These are phyloP conservation scores for Sarcodon sp. DNA, from an alignment of 768 basidiomycete species.

Conservation along the genomic window DNA sequence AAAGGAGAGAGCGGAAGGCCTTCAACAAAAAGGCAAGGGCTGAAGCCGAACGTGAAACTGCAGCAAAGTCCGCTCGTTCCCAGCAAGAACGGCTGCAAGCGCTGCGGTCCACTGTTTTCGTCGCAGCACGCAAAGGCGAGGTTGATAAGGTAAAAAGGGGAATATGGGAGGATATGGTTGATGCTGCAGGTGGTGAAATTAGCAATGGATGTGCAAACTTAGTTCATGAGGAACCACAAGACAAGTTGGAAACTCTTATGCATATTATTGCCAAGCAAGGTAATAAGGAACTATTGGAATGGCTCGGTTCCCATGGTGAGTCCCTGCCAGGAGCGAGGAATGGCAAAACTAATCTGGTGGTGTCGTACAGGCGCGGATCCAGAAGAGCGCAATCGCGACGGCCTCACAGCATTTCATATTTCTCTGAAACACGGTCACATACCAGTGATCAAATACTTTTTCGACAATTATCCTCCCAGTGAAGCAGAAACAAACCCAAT, in stretches of 20 bases:
- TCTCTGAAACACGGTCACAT: slow-evolving; percentile 42
- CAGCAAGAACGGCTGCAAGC: slow-evolving; percentile 38
- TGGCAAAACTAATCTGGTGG: too few species aligned
- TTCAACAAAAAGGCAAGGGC: slow-evolving; percentile 44
- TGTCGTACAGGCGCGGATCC: slow-evolving; percentile 46
- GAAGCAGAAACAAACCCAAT: slow-evolving; percentile 35
- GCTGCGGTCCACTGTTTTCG: slow-evolving; percentile 49
- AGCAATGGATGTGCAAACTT: slow-evolving; percentile 41
- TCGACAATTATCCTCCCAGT: slow-evolving; percentile 44
- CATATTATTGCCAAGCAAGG: slow-evolving; percentile 52
- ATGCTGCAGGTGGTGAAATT: slow-evolving; percentile 61
- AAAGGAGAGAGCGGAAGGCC: slow-evolving; percentile 41
- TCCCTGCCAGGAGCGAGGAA: slow-evolving; percentile 1
- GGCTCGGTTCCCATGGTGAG: slow-evolving; percentile 65
- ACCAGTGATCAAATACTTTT: slow-evolving; percentile 43
- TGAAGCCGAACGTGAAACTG: slow-evolving; percentile 31
- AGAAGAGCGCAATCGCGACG: slow-evolving; percentile 50
- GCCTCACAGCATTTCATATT: slow-evolving; percentile 54
- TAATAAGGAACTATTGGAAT: slow-evolving; percentile 44
- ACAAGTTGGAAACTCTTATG: slow-evolving; percentile 53
- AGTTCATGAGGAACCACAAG: slow-evolving; percentile 29
- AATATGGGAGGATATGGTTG: slow-evolving; percentile 56
- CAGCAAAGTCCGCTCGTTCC: slow-evolving; percentile 32
- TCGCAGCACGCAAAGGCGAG: slow-evolving; percentile 47
- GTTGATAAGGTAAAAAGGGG: slow-evolving; percentile 43